These are phyloP conservation scores for Candida peoriensis DNA, from an alignment of 805 yeast genomes.

Conservation along the genomic window DNA sequence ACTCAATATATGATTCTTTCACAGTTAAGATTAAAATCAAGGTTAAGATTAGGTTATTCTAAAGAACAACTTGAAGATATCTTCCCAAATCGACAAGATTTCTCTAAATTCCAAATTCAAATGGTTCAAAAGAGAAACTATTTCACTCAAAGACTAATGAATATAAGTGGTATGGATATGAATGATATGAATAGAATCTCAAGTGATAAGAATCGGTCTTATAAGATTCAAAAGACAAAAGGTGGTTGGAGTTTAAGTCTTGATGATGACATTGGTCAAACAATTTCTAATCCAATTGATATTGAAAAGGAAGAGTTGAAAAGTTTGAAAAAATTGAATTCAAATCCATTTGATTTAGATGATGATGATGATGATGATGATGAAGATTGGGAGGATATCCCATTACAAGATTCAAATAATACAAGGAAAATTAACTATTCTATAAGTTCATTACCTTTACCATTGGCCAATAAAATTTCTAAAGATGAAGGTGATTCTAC, in stretches of 20 bases:
- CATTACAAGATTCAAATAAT: slow-evolving; percentile 26
- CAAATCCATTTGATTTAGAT: slow-evolving; percentile 6
- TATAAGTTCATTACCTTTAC: slow-evolving; percentile 35
- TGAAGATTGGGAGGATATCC: slow-evolving; percentile 74
- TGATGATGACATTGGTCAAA: slow-evolving; percentile 33
- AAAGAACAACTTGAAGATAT: slow-evolving; percentile 79
- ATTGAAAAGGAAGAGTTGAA: slow-evolving; percentile 28
- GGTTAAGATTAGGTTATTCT: slow-evolving; percentile 92
- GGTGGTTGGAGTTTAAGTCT: slow-evolving; percentile 83
- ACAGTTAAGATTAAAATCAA: slow-evolving; percentile 73
- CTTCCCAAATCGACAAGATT: slow-evolving; percentile 84
- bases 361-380: slow-evolving; percentile 26
- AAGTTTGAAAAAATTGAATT: slow-evolving; percentile 19
- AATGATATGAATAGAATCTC: slow-evolving; percentile 54
- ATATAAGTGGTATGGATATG: slow-evolving; percentile 68
- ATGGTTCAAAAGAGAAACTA: slow-evolving; percentile 90
- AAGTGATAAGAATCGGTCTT: slow-evolving; percentile 74
- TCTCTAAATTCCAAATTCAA: slow-evolving; percentile 87
- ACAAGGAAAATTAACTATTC: slow-evolving; percentile 33
- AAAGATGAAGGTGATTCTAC: slow-evolving; percentile 13
- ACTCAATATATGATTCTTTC: slow-evolving; percentile 87
- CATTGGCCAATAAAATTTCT: slow-evolving; percentile 17
- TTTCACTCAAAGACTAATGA: slow-evolving; percentile 83
- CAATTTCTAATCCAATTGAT: slow-evolving; percentile 41
- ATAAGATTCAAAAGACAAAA: slow-evolving; percentile 67